Evolutionary conservation across 352 stramenopile genomes (phyloP), one percentile per base, ranked within the genome.

Genomic region (Pythium dissimile): DNA sequence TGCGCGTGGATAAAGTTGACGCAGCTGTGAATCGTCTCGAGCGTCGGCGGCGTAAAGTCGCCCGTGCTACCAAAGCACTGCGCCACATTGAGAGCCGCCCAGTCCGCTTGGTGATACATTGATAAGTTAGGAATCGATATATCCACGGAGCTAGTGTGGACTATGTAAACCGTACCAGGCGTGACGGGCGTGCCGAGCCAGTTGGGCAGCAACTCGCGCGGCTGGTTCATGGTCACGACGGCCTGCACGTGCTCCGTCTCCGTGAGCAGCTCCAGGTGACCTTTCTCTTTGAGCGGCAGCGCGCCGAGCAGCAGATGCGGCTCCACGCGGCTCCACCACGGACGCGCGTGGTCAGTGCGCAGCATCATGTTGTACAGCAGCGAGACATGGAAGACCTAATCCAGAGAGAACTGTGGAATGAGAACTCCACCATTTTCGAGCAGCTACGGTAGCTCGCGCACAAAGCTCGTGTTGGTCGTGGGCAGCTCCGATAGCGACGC

Each of bases 151-250:
- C 4, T 18, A 43, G 34, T 52, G 4, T 21, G 15, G 37, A 18
- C 12, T 13, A 16, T 32, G 15, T 23, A 43, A 23, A 16, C 34
- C 37, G 20, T 28, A 91, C 81, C 63, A 37, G 80, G 76, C 16
- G 79, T 74, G 5, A 93, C 69, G 23, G 83, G 83, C 2, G 71
- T 88, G 23, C 62, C 59, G 16, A 90, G 59, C 28, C 85, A 62
- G 46, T 89, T 91, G 13, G 78, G 78, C 52, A 86, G 65, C 54
- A 93, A 55, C 51, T 91, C 83, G 1, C 60, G 57, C 24, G 75
- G 66, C 54, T 91, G 67, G 56, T 91, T 93, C 83, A 93, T 90
- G 7, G 83, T 91, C 27, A 93, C 83, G 31, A 91, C 66, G 7
- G 83, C 83, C 24, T 55, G 53, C 23, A 93, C 83, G n/a, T 65